Evolutionary conservation across 306 rosid species (phyloP), one percentile per base, ranked within the genome.

Genomic region (Myrica gale): DNA sequence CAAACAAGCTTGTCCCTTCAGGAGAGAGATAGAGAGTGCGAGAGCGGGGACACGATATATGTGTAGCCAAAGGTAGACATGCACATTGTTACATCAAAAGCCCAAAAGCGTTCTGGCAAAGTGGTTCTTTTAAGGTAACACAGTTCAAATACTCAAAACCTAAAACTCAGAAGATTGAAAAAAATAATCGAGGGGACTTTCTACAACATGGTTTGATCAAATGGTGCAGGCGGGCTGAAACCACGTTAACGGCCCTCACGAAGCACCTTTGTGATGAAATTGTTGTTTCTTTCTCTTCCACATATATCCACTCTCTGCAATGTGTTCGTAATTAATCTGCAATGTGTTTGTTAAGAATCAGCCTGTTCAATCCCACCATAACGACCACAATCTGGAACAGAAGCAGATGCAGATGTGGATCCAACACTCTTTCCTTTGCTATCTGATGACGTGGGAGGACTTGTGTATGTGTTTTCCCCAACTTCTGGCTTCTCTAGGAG

Each of bases 381-480:
- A 50, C 12, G 62, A 2, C 81, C 82, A 63, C 67, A 70, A 21
- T 79, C 80, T 0, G 85, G 69, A 16, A 63, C 76, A 12, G 88
- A 78, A 6, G 91, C 82, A 0, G 85, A 57, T 20, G 74, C 61
- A 55, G 84, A 75, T 44, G 78, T 55, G 47, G 84, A 73, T 54
- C 77, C 78, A 10, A 80, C 69, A 13, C 42, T 58, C 94, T 92
- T 88, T 78, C 86, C 97, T 87, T 85, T 88, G 82, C 73, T 76
- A 83, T 81, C 91, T 56, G 76, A 62, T 46, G 82, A 52, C 17
- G 89, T 53, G 53, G 79, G 5, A 42, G 86, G 58, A 2, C 72
- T 69, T 9, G 3, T 75, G 56, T 78, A 82, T 19, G 41, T 73
- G 77, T 76, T 79, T 79, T 70, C 83, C 21, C 82, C 82, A 1